A percentile compares a stretch with the other conserved stretches of the same genome.
Evolutionary conservation across 1,284 basidiomycete genomes (phyloP).

Genomic region (Pseudomicrostroma phylloplanum): DNA sequence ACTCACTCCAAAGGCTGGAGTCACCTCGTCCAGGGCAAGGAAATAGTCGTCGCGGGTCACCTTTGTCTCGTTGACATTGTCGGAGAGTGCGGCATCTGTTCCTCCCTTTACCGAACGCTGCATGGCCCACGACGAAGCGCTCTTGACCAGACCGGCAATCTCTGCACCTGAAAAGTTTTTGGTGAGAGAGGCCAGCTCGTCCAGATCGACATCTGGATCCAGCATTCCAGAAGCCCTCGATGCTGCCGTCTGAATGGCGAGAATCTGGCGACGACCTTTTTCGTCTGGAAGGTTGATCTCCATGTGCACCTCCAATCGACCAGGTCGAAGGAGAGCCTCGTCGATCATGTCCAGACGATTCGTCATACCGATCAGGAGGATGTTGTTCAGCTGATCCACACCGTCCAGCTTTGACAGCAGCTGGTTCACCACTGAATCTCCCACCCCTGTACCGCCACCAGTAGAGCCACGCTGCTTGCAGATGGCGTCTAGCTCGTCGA

Average conservation of each 20-base stretch:
- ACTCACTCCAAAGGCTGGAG: constrained; percentile 93
- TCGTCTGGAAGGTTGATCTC: constrained; percentile 97
- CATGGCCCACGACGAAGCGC: constrained; percentile 95
- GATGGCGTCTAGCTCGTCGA: constrained; percentile 97
- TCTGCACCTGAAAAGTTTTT: constrained; percentile 99
- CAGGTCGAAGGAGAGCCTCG: constrained; percentile 91
- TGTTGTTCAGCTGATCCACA: constrained; percentile 98
- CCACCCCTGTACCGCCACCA: constrained; percentile 80
- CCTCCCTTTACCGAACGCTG: constrained; percentile 96
- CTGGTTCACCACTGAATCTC: constrained; percentile 98
- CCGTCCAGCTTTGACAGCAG: constrained; percentile 99
- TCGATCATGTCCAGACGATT: constrained; percentile 99
- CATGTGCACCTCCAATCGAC: constrained; percentile 99
- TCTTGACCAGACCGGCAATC: constrained; percentile 91
- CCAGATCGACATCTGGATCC: constrained; percentile 77
- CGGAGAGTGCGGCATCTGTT: constrained; percentile 88
- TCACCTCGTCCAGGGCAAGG: constrained; percentile 87
- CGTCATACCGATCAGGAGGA: constrained; percentile 99
- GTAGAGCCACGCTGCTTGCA: constrained; percentile 80
- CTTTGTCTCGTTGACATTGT: constrained; percentile 86
- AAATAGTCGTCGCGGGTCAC: constrained; percentile 84
- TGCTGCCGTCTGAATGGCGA: constrained; percentile 89
- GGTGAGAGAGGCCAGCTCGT: constrained; percentile 73
- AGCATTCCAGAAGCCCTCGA: constrained; percentile 89
- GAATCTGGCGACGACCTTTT: constrained; percentile 82